Evolutionary conservation across 495 filamentous ascomycete species (phyloP).

Genomic region (Hypoxylon perforatum): DNA sequence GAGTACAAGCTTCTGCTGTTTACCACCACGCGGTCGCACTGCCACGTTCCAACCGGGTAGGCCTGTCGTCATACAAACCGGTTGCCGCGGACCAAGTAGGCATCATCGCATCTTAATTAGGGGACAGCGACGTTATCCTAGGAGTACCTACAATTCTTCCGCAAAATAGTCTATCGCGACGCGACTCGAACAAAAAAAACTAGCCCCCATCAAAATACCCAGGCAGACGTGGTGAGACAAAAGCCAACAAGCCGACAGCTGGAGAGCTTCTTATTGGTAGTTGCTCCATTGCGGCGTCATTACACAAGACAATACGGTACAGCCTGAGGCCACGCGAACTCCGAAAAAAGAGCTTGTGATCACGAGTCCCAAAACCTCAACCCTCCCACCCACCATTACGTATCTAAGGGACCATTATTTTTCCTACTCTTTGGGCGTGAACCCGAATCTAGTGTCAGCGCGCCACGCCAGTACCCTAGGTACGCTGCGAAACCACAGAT

Average conservation of each 20-base stretch:
- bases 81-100: conserved; percentile 11
- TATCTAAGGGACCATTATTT: neutral
- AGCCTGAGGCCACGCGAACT: conserved; percentile 28
- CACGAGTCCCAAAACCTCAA: conserved; percentile 20
- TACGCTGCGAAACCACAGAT: neutral
- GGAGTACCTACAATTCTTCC: neutral
- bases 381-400: conserved; percentile 19
- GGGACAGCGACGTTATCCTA: neutral
- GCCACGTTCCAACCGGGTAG: conserved; percentile 16
- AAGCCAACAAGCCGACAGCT: conserved; percentile 8
- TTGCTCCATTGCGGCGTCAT: conserved; percentile 5
- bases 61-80: conserved; percentile 16
- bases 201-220: neutral
- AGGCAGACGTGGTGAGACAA: conserved; percentile 27
- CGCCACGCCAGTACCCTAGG: neutral
- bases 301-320: conserved; percentile 12
- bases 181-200: neutral
- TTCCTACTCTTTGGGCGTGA: neutral
- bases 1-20: conserved; percentile 13
- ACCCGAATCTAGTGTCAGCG: neutral
- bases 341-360: conserved; percentile 30
- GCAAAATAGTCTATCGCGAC: too few relatives aligned
- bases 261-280: neutral
- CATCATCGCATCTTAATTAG: conserved; percentile 10
- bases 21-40: conserved; percentile 17